Base-by-base conservation (phyloP, 192 early-diverging fungal genomes). In the Spinellus fusiger region DNA sequence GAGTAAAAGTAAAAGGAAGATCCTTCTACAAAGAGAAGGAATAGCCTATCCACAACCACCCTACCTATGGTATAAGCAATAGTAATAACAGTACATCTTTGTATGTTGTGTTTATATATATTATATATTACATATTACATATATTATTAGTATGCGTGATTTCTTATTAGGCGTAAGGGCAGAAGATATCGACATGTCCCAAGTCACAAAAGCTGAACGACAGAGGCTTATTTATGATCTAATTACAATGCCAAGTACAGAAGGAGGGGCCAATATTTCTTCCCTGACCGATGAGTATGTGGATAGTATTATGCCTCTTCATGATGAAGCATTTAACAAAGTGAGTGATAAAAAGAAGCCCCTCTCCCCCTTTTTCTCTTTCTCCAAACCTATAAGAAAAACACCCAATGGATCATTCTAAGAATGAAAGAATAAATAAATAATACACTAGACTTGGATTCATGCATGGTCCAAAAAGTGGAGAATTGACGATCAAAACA, bases 401-500 rank as follows among this genome's bases (percentile, higher is more conserved):
- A n/a, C n/a, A n/a, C n/a, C n/a, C n/a, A n/a, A 7, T 49, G 48
- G 48, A 37, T 37, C 13, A 37, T 9, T 6, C 35, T 6, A 13
- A 9, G 6, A 37, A 13, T 13, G 13, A n/a, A n/a, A 44, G 10
- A 44, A 10, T 3, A 44, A 44, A 5, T 44, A 10, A 2, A 44
- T 12, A 23, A 27, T 51, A 29, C 26, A 31, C 25, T 65, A 85
- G 80, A 57, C 78, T 29, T 97, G 94, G 94, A 75, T 95, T 35
- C 75, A 81, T 55, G 69, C 84, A 31, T 95, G 93, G 93, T 77
- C 84, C 5, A 77, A 80, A 59, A 90, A 92, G 65, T 93, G 86
- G 89, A 56, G 88, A 20, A 82, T 97, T 33, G 71, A 78, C 57
- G 68, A 85, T 5, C 58, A 79, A 3, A 93, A 94, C 65, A 57